Evolutionary conservation across 345 rosid genomes (phyloP).

Genomic region (Acer saccharum): DNA sequence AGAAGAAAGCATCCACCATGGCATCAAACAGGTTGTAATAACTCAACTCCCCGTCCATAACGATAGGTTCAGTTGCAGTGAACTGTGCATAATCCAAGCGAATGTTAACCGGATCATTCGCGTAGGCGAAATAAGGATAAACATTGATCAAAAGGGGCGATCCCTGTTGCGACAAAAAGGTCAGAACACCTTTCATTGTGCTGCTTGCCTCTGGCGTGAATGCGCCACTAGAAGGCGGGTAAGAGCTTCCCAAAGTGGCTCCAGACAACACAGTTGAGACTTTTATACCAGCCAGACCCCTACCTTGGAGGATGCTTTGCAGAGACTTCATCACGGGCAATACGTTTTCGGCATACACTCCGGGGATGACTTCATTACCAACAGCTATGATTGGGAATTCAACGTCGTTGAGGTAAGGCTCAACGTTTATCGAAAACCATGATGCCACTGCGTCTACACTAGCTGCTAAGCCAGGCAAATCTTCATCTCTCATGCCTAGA

Average conservation of each 20-base stretch:
- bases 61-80: not conserved
- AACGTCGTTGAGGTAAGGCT: slow-evolving; percentile 13
- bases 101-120: not conserved
- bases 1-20: slow-evolving; percentile 14
- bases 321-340: slow-evolving; percentile 11
- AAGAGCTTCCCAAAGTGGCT: not conserved
- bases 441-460: not conserved
- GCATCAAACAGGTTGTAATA: slow-evolving; percentile 28
- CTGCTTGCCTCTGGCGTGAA: not conserved
- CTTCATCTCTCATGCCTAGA: slow-evolving; percentile 17
- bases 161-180: not conserved
- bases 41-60: slow-evolving; percentile 11
- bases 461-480: slow-evolving; percentile 12
- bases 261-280: slow-evolving; percentile 5
- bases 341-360: not conserved
- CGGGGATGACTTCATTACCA: slow-evolving; percentile 21
- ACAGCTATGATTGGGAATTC: not conserved
- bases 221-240: slow-evolving; percentile 18
- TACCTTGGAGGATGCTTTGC: not conserved
- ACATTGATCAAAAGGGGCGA: slow-evolving; percentile 26
- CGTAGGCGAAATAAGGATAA: slow-evolving; percentile 23
- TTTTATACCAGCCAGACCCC: not conserved
- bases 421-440: slow-evolving; percentile 7
- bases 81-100: slow-evolving; percentile 23
- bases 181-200: not conserved